A percentile compares a stretch with the other conserved stretches of the same genome.
These are phyloP conservation scores for Ustilago esculenta DNA, from an alignment of 1,284 basidiomycete genomes.

Conservation along the genomic window DNA sequence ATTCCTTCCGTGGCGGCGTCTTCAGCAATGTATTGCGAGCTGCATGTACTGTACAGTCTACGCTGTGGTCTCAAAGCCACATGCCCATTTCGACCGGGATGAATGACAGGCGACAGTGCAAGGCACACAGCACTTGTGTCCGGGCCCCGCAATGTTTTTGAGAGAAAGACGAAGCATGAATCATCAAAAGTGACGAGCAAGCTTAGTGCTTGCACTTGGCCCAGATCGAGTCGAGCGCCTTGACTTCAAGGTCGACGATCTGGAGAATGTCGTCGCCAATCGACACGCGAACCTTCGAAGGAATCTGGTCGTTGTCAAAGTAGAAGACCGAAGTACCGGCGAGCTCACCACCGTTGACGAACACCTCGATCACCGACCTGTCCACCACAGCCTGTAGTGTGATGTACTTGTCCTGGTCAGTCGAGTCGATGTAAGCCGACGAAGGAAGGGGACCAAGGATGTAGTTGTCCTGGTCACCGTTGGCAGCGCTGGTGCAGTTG, in stretches of 20 bases:
- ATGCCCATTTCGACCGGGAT: too few relatives aligned
- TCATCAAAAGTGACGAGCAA: too few relatives aligned
- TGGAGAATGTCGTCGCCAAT: slow-evolving; percentile 44
- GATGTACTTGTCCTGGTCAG: slow-evolving; percentile 27
- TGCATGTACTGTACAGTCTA: too few relatives aligned
- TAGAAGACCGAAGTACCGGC: slow-evolving; percentile 47
- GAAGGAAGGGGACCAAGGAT: slow-evolving; percentile 29
- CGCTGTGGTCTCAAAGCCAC: too few relatives aligned
- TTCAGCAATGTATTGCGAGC: too few relatives aligned
- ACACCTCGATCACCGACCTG: slow-evolving; percentile 64
- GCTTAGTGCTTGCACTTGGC: slow-evolving; percentile 22
- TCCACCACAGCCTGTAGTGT: slow-evolving; percentile 60
- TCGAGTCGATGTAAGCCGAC: slow-evolving; percentile 16
- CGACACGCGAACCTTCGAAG: slow-evolving; percentile 32
- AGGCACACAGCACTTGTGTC: slow-evolving; percentile 1
- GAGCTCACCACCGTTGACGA: slow-evolving; percentile 60
- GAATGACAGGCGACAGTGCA: too few relatives aligned
- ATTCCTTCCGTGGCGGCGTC: too few relatives aligned
- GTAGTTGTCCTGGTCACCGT: slow-evolving; percentile 15
- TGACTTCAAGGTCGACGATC: slow-evolving; percentile 37
- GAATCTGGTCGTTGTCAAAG: slow-evolving; percentile 50
- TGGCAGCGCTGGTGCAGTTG: slow-evolving; percentile 29
- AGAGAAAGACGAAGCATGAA: background rate
- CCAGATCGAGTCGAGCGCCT: slow-evolving; percentile 46
- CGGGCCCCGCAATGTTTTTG: background rate